phyloP scores from a whole-genome alignment of 352 stramenopile genomes.

The Phytophthora multivora region DNA sequence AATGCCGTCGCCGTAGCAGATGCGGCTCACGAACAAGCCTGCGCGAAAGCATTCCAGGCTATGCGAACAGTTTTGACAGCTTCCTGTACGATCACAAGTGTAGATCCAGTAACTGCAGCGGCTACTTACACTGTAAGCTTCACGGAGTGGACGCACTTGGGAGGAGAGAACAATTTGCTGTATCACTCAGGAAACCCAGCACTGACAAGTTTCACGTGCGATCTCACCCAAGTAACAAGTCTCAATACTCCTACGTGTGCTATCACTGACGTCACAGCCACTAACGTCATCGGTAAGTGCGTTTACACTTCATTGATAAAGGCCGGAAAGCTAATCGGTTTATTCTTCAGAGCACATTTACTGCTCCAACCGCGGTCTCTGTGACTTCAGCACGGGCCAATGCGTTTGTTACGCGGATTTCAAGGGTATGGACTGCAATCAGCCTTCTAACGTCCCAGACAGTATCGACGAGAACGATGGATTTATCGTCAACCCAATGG shows the following conservation, averaged over 20 bases:
- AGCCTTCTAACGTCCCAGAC: slow-evolving; percentile 65
- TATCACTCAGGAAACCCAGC: slow-evolving; percentile 77
- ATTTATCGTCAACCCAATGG: slow-evolving; percentile 69
- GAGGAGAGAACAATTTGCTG: slow-evolving; percentile 87
- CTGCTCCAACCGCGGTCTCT: slow-evolving; percentile 82
- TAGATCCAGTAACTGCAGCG: slow-evolving; percentile 44
- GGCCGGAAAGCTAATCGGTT: neutral
- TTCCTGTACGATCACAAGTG: slow-evolving; percentile 41
- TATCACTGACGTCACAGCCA: slow-evolving; percentile 62
- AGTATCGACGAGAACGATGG: slow-evolving; percentile 75
- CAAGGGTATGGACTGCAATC: slow-evolving; percentile 72
- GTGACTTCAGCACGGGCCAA: slow-evolving; percentile 66
- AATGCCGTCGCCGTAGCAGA: slow-evolving; percentile 43
- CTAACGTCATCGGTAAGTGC: slow-evolving; percentile 58
- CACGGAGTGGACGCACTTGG: slow-evolving; percentile 56
- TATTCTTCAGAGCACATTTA: slow-evolving; percentile 74
- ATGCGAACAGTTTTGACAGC: slow-evolving; percentile 49
- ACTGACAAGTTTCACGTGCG: slow-evolving; percentile 77
- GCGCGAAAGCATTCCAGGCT: slow-evolving; percentile 43
- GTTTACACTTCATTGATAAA: neutral
- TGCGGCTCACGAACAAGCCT: slow-evolving; percentile 35
- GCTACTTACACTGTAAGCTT: slow-evolving; percentile 75
- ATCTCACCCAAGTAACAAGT: slow-evolving; percentile 57
- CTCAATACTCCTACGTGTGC: slow-evolving; percentile 58
- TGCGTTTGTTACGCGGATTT: slow-evolving; percentile 83